These are phyloP conservation scores for Nicotiana tomentosiformis DNA, from an alignment of 257 asterid species.

Conservation along the genomic window DNA sequence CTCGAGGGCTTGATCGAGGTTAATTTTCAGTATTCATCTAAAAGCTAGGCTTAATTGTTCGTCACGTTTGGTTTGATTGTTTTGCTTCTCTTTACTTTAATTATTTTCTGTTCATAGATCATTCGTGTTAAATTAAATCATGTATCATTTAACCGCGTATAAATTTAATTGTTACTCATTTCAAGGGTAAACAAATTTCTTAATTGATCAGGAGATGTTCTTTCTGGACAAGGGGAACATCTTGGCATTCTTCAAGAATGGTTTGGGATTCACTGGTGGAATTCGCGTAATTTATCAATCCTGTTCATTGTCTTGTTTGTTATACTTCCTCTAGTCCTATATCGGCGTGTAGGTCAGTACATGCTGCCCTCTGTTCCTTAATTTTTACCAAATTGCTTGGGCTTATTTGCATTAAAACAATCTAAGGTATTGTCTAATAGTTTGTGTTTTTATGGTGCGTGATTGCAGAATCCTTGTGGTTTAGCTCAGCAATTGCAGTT, in stretches of 20 bases:
- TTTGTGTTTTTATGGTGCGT: not conserved
- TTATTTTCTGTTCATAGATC: no score
- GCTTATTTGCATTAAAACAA: not conserved
- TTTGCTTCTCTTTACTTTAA: no score
- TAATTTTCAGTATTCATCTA: no score
- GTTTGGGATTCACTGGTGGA: constrained; percentile 94
- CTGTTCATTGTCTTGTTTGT: constrained; percentile 49
- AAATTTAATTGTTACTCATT: no score
- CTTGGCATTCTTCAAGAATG: constrained; percentile 74
- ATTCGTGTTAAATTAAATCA: no score
- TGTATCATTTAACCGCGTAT: no score
- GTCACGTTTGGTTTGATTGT: no score
- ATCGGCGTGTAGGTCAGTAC: constrained; percentile 70
- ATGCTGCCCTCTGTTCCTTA: not conserved
- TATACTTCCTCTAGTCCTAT: constrained; percentile 64
- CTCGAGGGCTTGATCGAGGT: no score
- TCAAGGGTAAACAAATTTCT: no score
- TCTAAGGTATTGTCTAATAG: not conserved
- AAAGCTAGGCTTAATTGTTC: no score
- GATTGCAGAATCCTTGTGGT: constrained; percentile 70
- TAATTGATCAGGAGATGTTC: constrained; percentile 61
- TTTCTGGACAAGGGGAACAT: constrained; percentile 81
- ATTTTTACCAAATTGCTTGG: not conserved
- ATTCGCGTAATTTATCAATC: constrained; percentile 54
- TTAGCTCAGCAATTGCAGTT: constrained; percentile 49